Evolutionary conservation across 805 yeast species (phyloP), one percentile per base, ranked within the genome.

Genomic region (Starmera pachycereana): DNA sequence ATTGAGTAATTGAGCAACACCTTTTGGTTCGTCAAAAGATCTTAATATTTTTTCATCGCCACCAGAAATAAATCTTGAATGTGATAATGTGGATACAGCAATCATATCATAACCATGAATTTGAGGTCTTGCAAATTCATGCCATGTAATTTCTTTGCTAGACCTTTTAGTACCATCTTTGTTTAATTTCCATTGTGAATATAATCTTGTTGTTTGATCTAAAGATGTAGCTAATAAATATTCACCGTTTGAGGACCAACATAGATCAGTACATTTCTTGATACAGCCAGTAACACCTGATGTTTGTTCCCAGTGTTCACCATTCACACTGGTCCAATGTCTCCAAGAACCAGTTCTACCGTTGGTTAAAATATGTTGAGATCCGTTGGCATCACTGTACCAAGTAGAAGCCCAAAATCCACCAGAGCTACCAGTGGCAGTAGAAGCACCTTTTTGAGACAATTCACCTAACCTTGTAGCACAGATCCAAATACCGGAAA

Each of bases 61-160:
- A 12, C 89, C 97, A 40, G 96, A 85, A 4, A 89, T 83, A 63
- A 85, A 90, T 46, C 72, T 65, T 1, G 82, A 68, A 37, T 68
- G 61, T 13, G 73, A 61, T 12, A 92, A 59, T 11, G 81, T 68
- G 32, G 78, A 75, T 8, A 84, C 66, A 48, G 95, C 78, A 32
- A 85, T 71, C 97, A 92, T 88, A 55, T 92, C 97, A 56, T 87
- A 92, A 8, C 99, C 99, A 59, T 92, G 99, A 46, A 92, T 92
- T 60, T 92, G 99, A 0, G 98, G 97, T 50, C 99, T 74, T 2
- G 96, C 86, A 59, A 92, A 81, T 58, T 92, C 99, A 55, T 81
- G 81, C 95, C 96, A 88, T 1, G 79, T 66, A 8, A 48, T 43
- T 2, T 35, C 37, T 0, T 48, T 41, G 7, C 27, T 6, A 22